Evolutionary conservation across 202 grass and related monocot genomes (phyloP).

Genomic region (Setaria italica): DNA sequence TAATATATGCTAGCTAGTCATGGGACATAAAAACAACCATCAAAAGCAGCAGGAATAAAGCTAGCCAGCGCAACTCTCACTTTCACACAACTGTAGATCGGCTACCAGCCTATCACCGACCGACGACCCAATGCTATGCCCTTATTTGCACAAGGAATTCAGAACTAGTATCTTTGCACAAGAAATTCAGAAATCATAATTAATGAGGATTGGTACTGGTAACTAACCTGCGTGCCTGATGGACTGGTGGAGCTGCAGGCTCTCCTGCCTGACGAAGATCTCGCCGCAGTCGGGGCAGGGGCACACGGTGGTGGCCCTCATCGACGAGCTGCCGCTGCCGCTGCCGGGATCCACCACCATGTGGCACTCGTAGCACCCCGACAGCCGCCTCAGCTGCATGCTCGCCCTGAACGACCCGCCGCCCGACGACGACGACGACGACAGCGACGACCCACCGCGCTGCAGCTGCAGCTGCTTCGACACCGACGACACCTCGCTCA

Average conservation of each 20-base stretch:
- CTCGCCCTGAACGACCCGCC: conserved; percentile 64
- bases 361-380: conserved; percentile 98
- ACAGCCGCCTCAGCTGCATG: conserved; percentile 72
- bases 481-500: conserved; percentile 18
- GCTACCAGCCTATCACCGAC: too few species aligned
- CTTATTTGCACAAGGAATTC: too few species aligned
- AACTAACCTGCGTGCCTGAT: conserved; percentile 69
- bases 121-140: too few species aligned
- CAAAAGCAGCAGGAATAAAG: conserved; percentile 44
- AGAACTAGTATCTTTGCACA: too few species aligned
- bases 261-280: conserved; percentile 72
- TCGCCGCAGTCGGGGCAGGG: conserved; percentile 91
- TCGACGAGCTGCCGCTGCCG: conserved; percentile 42
- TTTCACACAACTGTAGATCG: background rate
- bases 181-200: too few species aligned
- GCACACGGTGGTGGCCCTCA: conserved; percentile 56
- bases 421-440: conserved; percentile 58
- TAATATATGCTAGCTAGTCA: too few species aligned
- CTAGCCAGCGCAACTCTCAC: background rate
- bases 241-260: conserved; percentile 76
- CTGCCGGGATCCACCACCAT: conserved; percentile 72
- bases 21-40: background rate
- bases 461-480: conserved; percentile 29
- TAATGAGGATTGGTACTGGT: too few species aligned
- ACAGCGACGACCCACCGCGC: conserved; percentile 51